Conservation (phyloP, 2,329 filamentous ascomycete genomes). For the Phialophora chinensis region DNA sequence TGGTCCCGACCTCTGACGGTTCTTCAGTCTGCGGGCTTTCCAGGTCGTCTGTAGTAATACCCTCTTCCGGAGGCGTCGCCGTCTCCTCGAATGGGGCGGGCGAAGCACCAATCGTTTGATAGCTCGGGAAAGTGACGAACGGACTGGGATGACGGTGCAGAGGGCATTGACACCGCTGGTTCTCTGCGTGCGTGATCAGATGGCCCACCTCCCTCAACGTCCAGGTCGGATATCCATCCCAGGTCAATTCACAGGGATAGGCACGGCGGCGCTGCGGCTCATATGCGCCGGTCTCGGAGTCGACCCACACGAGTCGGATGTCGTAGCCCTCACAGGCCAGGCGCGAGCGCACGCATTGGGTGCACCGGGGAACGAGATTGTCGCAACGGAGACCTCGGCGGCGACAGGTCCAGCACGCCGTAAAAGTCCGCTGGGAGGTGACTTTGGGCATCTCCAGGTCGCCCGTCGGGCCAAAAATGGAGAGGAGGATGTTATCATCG, state of each 20-base stretch:
- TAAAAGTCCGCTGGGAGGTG: conserved; percentile 22
- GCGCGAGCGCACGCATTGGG: conserved; percentile 20
- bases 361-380: conserved; percentile 13
- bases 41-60: not conserved
- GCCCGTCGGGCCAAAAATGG: not conserved
- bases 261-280: conserved; percentile 18
- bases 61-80: not conserved
- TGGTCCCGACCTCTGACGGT: not conserved
- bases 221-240: conserved; percentile 17
- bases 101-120: not conserved
- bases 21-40: not conserved
- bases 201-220: conserved; percentile 22
- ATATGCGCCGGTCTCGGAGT: conserved; percentile 19
- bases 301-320: conserved; percentile 26
- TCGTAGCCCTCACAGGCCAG: conserved; percentile 26
- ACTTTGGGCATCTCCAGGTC: conserved; percentile 19
- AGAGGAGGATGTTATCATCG: not conserved
- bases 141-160: conserved; percentile 18
- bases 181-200: conserved; percentile 16
- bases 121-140: conserved; percentile 16
- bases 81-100: not conserved
- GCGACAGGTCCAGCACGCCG: conserved; percentile 29
- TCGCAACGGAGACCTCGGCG: conserved; percentile 27
- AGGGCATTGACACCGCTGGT: conserved; percentile 15
- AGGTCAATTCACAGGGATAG: conserved; percentile 26